Evolutionary conservation across 768 basidiomycete genomes (phyloP), one percentile per base, ranked within the genome.

Genomic region (Termitomyces sp.): DNA sequence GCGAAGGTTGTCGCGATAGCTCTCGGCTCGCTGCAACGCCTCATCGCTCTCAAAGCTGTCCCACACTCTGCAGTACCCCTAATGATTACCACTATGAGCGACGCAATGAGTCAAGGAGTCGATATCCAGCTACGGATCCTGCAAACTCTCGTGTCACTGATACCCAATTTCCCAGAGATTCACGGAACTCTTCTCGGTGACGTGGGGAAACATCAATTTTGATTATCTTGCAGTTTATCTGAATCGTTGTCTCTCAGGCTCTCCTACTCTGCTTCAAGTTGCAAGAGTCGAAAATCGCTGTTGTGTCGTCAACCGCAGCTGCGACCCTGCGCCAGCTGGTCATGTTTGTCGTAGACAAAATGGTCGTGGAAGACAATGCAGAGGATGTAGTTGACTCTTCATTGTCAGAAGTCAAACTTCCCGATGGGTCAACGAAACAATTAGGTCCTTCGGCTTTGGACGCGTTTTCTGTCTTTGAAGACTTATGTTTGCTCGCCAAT

Each of bases 271-370:
- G 95, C 68, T 98, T 98, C 81, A 93, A 88, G 70, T 76, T 98
- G 28, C 95, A 98, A 72, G 97, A 98, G 60, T 95, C 93, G 0
- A 87, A 92, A 63, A 97, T 95, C 26, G 91, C 94, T 0, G 96
- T 98, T 28, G 96, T 99, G 7, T 96, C 95, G 3, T 95, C 93
- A 0, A 98, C 97, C 4, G 96, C 96, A 2, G 95, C 95, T 3
- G 97, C 97, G 0, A 98, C 95, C 0, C 82, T 98, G 4, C 88
- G 95, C 2, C 96, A 98, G 69, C 80, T 98, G 1, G 93, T 98
- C 48, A 98, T 99, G 95, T 92, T 98, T 64, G 88, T 98, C 18
- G 91, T 98, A 47, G 97, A 99, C 74, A 95, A 96, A 69, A 91
- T 98, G 72, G 84, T 87, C 1, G 80, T 83, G 18, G 92, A 95